These are phyloP conservation scores for Penicillium corylophilum DNA, from an alignment of 2,329 filamentous ascomycete genomes.

Conservation along the genomic window DNA sequence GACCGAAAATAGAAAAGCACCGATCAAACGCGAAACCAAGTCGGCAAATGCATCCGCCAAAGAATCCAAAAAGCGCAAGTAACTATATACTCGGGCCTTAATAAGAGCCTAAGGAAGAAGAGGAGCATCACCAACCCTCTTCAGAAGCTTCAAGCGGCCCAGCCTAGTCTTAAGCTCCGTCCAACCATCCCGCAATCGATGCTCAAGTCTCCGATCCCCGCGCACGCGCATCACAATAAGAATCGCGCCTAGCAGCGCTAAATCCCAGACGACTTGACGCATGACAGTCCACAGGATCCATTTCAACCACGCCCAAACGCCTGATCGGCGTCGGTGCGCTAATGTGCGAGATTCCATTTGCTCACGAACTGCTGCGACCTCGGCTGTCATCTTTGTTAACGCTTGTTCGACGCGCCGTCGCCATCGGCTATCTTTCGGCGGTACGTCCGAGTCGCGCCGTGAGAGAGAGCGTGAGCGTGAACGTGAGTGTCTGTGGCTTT, in stretches of 20 bases:
- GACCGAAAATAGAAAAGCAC: slow-evolving; percentile 3
- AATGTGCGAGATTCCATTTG: slow-evolving; percentile 78
- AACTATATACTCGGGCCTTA: neutral
- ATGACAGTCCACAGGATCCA: slow-evolving; percentile 68
- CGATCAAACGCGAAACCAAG: neutral
- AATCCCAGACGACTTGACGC: slow-evolving; percentile 73
- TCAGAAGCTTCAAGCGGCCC: slow-evolving; percentile 26
- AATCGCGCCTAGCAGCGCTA: slow-evolving; percentile 50
- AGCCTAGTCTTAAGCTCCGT: slow-evolving; percentile 35
- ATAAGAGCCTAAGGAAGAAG: slow-evolving; percentile 22
- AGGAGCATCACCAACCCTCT: slow-evolving; percentile 23
- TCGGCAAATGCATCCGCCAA: slow-evolving; percentile 6
- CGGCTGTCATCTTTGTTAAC: slow-evolving; percentile 83
- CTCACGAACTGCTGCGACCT: slow-evolving; percentile 87
- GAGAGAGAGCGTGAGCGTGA: no score
- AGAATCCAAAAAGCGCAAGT: neutral
- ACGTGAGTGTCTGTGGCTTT: slow-evolving; percentile 43
- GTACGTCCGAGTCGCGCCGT: slow-evolving; percentile 80
- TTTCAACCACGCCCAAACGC: slow-evolving; percentile 66
- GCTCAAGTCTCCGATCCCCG: slow-evolving; percentile 45
- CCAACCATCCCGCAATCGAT: slow-evolving; percentile 35
- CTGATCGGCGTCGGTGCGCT: slow-evolving; percentile 65
- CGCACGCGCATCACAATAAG: slow-evolving; percentile 44
- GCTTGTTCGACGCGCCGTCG: slow-evolving; percentile 79
- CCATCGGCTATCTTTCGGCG: slow-evolving; percentile 74